Base-by-base conservation (phyloP, 2,329 filamentous ascomycete species). In the Magnaporthiopsis incrustans region DNA sequence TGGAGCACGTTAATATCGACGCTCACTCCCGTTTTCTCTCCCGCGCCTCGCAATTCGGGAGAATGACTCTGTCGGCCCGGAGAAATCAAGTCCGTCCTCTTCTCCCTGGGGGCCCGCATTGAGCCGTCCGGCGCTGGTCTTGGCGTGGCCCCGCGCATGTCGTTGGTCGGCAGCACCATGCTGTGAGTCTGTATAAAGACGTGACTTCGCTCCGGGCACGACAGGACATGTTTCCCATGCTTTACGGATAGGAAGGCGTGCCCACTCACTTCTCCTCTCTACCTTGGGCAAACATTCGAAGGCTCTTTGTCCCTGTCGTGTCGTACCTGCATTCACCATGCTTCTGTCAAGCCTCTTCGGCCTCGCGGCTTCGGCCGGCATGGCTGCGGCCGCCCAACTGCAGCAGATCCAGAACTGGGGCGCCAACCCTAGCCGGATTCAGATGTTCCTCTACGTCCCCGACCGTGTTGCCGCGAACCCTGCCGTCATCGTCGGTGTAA, bases 401-500 rank as follows among this genome's bases (percentile, higher is more conserved):
- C 70, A 71, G 11, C 73, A 76, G 61, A 75, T 82, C 57, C 73
- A 72, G 11, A 70, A 73, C 67, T 82, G 78, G 62, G 78, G 79
- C 4, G 60, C 65, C 59, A 73, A 72, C 63, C 77, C 79, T 5
- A 77, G 74, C 2, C 73, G 73, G 25, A 76, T 76, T 10, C 73
- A 71, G 63, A 80, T 82, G 74, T 82, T 76, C 73, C 79, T 82
- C 64, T 75, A 75, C 65, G 72, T 76, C 18, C 75, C 75, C 3
- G 71, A 73, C 65, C 72, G 68, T 8, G 65, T 79, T 10, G 72
- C 73, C 2, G 59, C 69, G 2, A 78, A 74, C 10, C 81, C 82
- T 0, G 75, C 77, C 27, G 72, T 84, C 63, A 73, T 84, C n/a
- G 78, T 85, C 18, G 82, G 78, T 15, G 75, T 82, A 61, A 61